Evolutionary conservation across 257 asterid species (phyloP).

Genomic region (Rauvolfia tetraphylla): DNA sequence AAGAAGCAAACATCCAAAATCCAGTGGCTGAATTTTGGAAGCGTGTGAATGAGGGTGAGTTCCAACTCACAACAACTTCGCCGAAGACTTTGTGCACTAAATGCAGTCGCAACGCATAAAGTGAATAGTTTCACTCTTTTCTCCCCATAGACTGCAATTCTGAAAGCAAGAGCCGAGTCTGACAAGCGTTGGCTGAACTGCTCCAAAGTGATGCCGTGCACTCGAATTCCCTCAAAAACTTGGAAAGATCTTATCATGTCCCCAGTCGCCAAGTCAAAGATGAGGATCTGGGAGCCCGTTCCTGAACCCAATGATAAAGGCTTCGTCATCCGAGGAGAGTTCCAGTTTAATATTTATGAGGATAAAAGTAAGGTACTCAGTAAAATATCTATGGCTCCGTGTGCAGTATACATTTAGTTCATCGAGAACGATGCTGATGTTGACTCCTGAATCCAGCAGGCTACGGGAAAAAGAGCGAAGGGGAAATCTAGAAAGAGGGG

Average conservation of each 20-base stretch:
- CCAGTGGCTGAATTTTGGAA: constrained; percentile 81
- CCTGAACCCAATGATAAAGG: constrained; percentile 29
- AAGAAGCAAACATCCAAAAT: constrained; percentile 77
- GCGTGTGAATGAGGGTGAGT: constrained; percentile 43
- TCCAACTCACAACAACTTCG: constrained; percentile 20
- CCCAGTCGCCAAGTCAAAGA: constrained; percentile 52
- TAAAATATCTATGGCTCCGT: too few relatives aligned
- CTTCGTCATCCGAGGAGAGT: not conserved
- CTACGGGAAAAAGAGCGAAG: not conserved
- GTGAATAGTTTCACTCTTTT: constrained; percentile 75
- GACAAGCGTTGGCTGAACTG: constrained; percentile 24
- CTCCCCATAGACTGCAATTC: constrained; percentile 70
- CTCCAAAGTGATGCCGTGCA: constrained; percentile 70
- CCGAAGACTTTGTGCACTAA: constrained; percentile 7
- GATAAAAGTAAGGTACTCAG: not conserved
- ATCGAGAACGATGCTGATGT: not conserved
- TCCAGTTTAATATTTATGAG: not conserved
- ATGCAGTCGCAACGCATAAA: constrained; percentile 31
- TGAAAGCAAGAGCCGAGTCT: constrained; percentile 28
- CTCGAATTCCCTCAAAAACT: constrained; percentile 87
- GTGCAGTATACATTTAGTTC: too few relatives aligned
- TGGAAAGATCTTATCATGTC: constrained; percentile 46
- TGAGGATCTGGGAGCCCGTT: constrained; percentile 79
- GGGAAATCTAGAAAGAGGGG: not conserved
- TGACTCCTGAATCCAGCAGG: not conserved